Conservation (phyloP, 1,284 basidiomycete genomes). For the Marasmius fiardii region DNA sequence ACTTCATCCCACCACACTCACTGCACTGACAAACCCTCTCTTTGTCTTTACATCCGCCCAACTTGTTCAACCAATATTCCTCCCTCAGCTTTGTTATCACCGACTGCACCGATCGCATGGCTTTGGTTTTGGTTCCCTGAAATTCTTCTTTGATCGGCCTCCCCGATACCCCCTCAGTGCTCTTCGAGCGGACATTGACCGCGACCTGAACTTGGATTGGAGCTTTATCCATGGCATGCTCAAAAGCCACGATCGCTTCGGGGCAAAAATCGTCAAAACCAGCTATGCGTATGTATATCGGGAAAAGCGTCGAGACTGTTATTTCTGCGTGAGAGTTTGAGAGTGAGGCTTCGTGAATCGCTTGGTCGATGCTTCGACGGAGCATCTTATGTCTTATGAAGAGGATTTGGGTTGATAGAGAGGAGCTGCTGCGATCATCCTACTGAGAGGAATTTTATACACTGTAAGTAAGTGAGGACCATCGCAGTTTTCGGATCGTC, state of each 20-base stretch:
- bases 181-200: too few relatives aligned
- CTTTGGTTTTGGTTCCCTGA: too few relatives aligned
- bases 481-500: too few relatives aligned
- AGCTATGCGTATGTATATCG: conserved; percentile 19
- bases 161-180: too few relatives aligned
- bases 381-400: not conserved
- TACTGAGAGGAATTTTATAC: not conserved
- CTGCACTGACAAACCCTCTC: conserved; percentile 16
- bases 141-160: too few relatives aligned
- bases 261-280: conserved; percentile 17
- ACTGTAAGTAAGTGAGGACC: not conserved
- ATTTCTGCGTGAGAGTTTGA: conserved; percentile 8
- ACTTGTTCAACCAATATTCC: conserved; percentile 22
- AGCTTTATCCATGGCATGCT: conserved; percentile 23
- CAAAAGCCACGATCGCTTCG: conserved; percentile 18
- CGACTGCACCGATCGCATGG: conserved; percentile 6
- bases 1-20: conserved; percentile 16
- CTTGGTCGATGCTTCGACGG: conserved; percentile 18
- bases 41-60: conserved; percentile 16
- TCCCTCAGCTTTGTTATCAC: conserved; percentile 18
- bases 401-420: not conserved
- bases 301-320: conserved; percentile 19
- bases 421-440: not conserved
- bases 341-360: conserved; percentile 15
- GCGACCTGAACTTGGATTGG: too few relatives aligned